Percentiles rank a stretch among this genome's conserved stretches.
These are phyloP conservation scores for Nitzschia sp. DNA, from an alignment of 108 stramenopile genomes.

Conservation along the genomic window DNA sequence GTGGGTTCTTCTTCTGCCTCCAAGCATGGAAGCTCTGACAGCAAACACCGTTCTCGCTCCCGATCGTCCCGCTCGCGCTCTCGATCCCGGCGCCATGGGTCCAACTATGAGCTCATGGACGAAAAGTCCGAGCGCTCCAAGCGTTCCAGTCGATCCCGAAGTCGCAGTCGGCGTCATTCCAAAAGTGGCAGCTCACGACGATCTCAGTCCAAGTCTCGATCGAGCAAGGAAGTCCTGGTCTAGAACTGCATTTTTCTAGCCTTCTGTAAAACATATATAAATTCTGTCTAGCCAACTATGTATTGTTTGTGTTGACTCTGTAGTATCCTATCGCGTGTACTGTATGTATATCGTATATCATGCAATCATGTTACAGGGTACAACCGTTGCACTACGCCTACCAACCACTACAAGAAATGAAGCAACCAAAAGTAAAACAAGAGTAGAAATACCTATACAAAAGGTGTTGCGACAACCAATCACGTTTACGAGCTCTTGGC, in stretches of 20 bases:
- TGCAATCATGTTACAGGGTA: too few species aligned
- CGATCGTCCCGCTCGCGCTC: slow-evolving; percentile 31
- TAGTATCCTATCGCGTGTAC: too few species aligned
- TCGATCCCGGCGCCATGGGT: not conserved
- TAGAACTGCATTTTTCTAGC: not conserved
- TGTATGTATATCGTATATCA: too few species aligned
- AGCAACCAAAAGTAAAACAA: too few species aligned
- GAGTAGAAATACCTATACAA: too few species aligned
- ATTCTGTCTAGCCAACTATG: too few species aligned
- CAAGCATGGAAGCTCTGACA: slow-evolving; percentile 7
- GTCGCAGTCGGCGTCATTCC: slow-evolving; percentile 44
- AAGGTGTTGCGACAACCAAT: too few species aligned
- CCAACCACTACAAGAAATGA: not conserved
- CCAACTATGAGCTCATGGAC: slow-evolving; percentile 70
- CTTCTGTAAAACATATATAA: not conserved
- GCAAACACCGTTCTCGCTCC: slow-evolving; percentile 30
- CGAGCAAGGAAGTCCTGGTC: slow-evolving; percentile 25
- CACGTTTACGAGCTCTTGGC: slow-evolving; percentile 49
- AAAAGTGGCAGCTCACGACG: slow-evolving; percentile 35
- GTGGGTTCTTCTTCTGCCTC: slow-evolving; percentile 38
- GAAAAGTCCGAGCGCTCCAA: slow-evolving; percentile 46
- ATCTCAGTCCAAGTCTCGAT: slow-evolving; percentile 41
- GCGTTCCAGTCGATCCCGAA: slow-evolving; percentile 43
- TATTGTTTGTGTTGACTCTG: too few species aligned
- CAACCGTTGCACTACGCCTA: not conserved